Percentiles rank a stretch among this genome's conserved stretches.
Evolutionary conservation across 2,329 filamentous ascomycete genomes (phyloP).

Genomic region (Trichophyton equinum): DNA sequence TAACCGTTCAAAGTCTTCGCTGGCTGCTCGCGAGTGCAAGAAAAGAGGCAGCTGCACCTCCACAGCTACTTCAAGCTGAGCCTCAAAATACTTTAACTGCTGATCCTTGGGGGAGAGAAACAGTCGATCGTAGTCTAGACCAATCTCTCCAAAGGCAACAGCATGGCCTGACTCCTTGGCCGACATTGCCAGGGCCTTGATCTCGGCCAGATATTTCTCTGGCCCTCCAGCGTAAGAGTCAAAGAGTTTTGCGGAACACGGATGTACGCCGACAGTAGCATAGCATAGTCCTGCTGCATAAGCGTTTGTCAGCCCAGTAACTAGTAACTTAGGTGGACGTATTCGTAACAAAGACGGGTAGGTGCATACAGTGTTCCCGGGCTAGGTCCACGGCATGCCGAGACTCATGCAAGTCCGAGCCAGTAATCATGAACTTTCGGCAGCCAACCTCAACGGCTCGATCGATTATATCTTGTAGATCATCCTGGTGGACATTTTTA

Average conservation of each 20-base stretch:
- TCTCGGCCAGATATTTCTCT: constrained; percentile 38
- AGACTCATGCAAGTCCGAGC: constrained; percentile 72
- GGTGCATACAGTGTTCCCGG: constrained; percentile 54
- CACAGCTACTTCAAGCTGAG: constrained; percentile 67
- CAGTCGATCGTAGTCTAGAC: constrained; percentile 88
- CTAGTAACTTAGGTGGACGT: not conserved
- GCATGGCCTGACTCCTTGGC: constrained; percentile 49
- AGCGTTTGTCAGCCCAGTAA: not conserved
- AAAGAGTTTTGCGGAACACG: constrained; percentile 74
- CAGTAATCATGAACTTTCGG: constrained; percentile 82
- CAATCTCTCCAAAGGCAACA: constrained; percentile 83
- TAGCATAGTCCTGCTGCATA: constrained; percentile 63
- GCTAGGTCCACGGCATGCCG: constrained; percentile 62
- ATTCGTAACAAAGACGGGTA: not conserved
- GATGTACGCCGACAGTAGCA: constrained; percentile 85
- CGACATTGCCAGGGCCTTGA: constrained; percentile 52
- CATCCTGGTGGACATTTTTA: constrained; percentile 45
- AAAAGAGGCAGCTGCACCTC: constrained; percentile 75
- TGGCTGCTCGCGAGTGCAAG: constrained; percentile 79
- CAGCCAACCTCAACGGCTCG: constrained; percentile 69
- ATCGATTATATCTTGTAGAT: constrained; percentile 54
- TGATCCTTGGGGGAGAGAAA: constrained; percentile 66
- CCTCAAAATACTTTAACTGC: constrained; percentile 74
- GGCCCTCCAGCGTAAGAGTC: constrained; percentile 42
- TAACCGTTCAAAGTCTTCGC: constrained; percentile 66